A percentile compares a stretch with the other conserved stretches of the same genome.
These are phyloP conservation scores for Neurospora sp. DNA, from an alignment of 495 filamentous ascomycete genomes.

Conservation along the genomic window DNA sequence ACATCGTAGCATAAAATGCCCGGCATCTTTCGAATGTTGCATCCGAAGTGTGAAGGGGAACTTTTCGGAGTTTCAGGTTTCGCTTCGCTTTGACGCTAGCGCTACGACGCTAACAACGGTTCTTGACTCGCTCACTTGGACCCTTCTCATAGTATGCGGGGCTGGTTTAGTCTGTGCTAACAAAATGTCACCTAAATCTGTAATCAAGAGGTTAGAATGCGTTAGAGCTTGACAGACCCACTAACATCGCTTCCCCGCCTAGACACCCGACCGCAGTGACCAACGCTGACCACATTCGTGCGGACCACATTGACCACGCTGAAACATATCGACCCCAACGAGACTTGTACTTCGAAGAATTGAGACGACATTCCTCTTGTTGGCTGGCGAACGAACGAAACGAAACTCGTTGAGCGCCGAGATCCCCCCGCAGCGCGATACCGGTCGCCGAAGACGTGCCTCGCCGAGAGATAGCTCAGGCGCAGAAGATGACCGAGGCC, in stretches of 20 bases:
- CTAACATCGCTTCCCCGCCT: background rate
- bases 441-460: background rate
- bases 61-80: background rate
- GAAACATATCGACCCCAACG: background rate
- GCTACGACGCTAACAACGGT: background rate
- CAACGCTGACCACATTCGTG: background rate
- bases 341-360: background rate
- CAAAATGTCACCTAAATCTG: too few relatives aligned
- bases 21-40: background rate
- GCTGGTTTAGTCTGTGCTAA: too few relatives aligned
- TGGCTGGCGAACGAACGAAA: background rate
- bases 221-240: background rate
- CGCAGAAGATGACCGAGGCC: too few relatives aligned
- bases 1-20: background rate
- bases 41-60: background rate
- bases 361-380: background rate
- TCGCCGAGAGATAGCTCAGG: background rate
- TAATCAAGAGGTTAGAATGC: too few relatives aligned
- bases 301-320: background rate
- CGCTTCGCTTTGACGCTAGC: background rate
- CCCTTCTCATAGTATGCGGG: background rate
- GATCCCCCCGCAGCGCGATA: background rate
- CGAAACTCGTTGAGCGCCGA: background rate
- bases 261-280: background rate
- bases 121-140: background rate